Conservation (phyloP, 306 rosid genomes). For the Rubus parviflorus region DNA sequence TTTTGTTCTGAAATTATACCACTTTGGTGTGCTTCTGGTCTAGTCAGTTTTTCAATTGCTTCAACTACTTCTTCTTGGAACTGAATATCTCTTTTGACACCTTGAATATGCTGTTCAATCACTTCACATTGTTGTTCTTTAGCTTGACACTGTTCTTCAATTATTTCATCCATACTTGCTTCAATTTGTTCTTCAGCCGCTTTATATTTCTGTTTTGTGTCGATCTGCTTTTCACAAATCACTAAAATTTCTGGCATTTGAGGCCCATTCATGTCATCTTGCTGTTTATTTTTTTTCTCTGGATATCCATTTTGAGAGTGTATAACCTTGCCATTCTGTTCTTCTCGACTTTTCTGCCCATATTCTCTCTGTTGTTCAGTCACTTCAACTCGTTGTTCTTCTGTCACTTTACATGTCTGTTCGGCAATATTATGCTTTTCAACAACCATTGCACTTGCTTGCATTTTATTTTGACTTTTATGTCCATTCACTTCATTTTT, state of each 20-base stretch:
- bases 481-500: not conserved
- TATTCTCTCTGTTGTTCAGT: not conserved
- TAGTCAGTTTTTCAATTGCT: not conserved
- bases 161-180: constrained; percentile 5
- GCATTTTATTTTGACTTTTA: not conserved
- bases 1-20: constrained; percentile 11
- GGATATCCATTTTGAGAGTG: not conserved
- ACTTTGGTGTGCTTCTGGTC: not conserved
- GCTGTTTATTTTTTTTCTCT: not conserved
- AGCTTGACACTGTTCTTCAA: constrained; percentile 24
- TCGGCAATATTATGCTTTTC: not conserved
- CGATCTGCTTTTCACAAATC: not conserved
- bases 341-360: not conserved
- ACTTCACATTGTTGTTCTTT: not conserved
- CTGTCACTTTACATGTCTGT: constrained; percentile 3
- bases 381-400: constrained; percentile 7
- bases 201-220: not conserved
- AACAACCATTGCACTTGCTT: not conserved
- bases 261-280: not conserved
- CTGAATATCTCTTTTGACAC: not conserved
- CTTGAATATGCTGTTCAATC: constrained; percentile 10
- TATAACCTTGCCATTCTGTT: not conserved
- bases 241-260: constrained; percentile 5
- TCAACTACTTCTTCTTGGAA: constrained; percentile 22
- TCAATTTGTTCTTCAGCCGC: constrained; percentile 14